Base-by-base conservation (phyloP, 805 yeast genomes). In the Monosporozyma solicola region DNA sequence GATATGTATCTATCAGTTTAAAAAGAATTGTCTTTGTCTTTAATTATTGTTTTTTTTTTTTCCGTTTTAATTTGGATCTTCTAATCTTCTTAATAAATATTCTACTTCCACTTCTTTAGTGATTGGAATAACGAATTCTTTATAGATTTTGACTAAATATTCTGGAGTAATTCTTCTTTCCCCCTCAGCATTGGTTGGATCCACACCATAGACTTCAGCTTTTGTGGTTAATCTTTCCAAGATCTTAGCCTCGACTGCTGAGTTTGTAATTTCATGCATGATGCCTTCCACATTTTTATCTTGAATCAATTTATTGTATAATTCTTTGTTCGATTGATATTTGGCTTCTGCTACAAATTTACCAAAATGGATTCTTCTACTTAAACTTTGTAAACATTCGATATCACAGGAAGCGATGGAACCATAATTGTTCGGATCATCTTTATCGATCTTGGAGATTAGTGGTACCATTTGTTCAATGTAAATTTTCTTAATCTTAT, bases 261-360 rank as follows among this genome's bases (percentile, higher is more conserved):
- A 66, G 65, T 94, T 92, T 7, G 98, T 91, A 60, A 94, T 92
- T 41, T 87, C 84, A 22, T 73, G 80, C 62, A 84, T 87, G 49
- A 94, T 84, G 0, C 92, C 96, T 11, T 74, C 72, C 6, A 80
- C 71, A 65, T 94, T 96, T 53, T 74, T 77, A 0, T 75, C 79
- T 56, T 72, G 66, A 59, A 94, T 94, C 60, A 90, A 71, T 59
- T 76, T 71, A 1, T 80, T 80, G 72, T 83, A 89, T 50, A 67
- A 68, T 49, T 79, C 87, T 37, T 74, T 76, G 55, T 91, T 94
- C 29, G 75, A 72, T 61, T 77, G 83, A 69, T 82, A 94, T 70
- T 94, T 94, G 47, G 96, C 86, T 68, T 94, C 99, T 5, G 99
- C 99, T 9, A 94, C 99, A 74, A 92, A 94, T 70, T 87, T 87